Evolutionary conservation across 139 green algal species (phyloP).

Genomic region (Pseudopediastrum boryanum): DNA sequence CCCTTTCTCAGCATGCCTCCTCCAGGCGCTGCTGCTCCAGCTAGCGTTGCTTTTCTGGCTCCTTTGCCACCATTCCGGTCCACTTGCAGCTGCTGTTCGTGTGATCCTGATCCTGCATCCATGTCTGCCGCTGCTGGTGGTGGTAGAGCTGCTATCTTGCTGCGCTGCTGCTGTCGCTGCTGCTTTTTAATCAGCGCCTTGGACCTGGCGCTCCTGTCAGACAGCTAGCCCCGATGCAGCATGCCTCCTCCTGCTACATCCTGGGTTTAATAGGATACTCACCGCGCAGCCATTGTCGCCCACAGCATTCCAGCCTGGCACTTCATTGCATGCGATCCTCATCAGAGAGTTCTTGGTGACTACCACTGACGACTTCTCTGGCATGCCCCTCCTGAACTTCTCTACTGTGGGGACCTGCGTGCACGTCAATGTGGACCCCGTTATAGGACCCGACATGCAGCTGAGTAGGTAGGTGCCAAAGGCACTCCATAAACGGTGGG

Average conservation of each 20-base stretch:
- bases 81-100: background rate
- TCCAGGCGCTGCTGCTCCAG: no score
- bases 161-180: background rate
- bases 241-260: background rate
- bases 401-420: slow-evolving; percentile 76
- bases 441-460: no score
- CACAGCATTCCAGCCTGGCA: slow-evolving; percentile 63
- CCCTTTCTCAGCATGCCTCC: no score
- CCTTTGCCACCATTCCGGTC: no score
- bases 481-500: no score
- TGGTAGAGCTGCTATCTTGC: background rate
- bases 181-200: background rate
- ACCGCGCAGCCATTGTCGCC: slow-evolving; percentile 52
- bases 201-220: background rate
- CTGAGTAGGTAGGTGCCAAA: no score
- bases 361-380: slow-evolving; percentile 65
- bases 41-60: no score
- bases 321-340: slow-evolving; percentile 68
- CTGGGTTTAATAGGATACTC: background rate
- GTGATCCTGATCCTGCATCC: background rate
- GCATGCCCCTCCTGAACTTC: slow-evolving; percentile 74
- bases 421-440: no score
- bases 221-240: background rate
- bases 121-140: background rate
- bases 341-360: slow-evolving; percentile 91